These are phyloP conservation scores for Chalara sp. DNA, from an alignment of 2,329 filamentous ascomycete species.

Conservation along the genomic window DNA sequence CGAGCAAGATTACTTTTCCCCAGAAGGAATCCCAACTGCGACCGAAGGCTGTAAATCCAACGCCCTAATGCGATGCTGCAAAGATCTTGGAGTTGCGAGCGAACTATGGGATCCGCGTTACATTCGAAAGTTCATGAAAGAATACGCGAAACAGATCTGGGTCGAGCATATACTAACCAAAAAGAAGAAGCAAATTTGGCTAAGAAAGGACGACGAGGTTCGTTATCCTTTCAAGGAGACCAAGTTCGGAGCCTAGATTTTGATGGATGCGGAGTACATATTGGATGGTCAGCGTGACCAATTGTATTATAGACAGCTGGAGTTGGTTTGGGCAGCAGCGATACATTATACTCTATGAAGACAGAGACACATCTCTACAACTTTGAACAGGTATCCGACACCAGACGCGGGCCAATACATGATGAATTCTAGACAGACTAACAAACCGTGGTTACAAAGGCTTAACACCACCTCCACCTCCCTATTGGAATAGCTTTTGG, in stretches of 20 bases:
- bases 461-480: too few relatives aligned
- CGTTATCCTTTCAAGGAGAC: slow-evolving; percentile 52
- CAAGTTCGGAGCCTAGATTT: slow-evolving; percentile 23
- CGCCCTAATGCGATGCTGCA: slow-evolving; percentile 95
- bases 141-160: slow-evolving; percentile 72
- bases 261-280: not conserved
- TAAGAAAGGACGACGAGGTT: slow-evolving; percentile 74
- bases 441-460: too few relatives aligned
- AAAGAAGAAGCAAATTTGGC: slow-evolving; percentile 83
- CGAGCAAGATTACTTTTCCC: slow-evolving; percentile 88
- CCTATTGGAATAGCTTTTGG: too few relatives aligned
- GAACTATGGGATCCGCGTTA: slow-evolving; percentile 96
- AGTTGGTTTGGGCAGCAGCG: too few relatives aligned
- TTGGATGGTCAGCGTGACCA: not conserved
- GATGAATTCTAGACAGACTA: too few relatives aligned
- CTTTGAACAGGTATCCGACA: too few relatives aligned
- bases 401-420: too few relatives aligned
- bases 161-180: slow-evolving; percentile 83
- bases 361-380: too few relatives aligned
- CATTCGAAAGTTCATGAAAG: slow-evolving; percentile 73
- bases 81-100: slow-evolving; percentile 88
- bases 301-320: too few relatives aligned
- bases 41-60: slow-evolving; percentile 98
- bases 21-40: slow-evolving; percentile 86
- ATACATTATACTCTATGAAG: too few relatives aligned